A percentile compares a stretch with the other conserved stretches of the same genome.
Evolutionary conservation across 2,329 filamentous ascomycete genomes (phyloP).

Genomic region (Talaromyces sp.): DNA sequence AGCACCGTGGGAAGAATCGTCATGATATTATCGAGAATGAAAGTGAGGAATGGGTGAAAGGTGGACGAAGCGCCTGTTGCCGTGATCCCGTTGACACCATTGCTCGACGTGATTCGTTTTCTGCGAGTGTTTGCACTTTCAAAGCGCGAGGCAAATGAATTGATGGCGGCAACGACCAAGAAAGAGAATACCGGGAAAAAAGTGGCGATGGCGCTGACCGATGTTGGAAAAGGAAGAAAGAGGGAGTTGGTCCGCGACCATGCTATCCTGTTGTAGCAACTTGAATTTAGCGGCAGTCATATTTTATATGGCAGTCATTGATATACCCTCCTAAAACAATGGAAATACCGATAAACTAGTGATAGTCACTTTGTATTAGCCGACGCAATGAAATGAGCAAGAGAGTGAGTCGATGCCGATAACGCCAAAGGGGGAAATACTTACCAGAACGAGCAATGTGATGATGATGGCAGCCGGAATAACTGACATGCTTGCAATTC

Average conservation of each 20-base stretch:
- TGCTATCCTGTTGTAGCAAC: conserved; percentile 17
- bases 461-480: conserved; percentile 5
- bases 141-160: conserved; percentile 9
- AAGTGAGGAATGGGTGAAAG: background rate
- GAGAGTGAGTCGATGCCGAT: background rate
- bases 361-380: background rate
- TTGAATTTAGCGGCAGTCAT: background rate
- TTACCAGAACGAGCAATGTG: conserved; percentile 13
- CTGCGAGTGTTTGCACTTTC: background rate
- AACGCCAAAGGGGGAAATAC: conserved; percentile 61
- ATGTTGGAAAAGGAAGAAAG: conserved; percentile 21
- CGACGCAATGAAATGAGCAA: background rate
- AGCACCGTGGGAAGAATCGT: conserved; percentile 23
- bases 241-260: conserved; percentile 21
- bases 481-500: background rate
- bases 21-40: conserved; percentile 2
- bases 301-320: background rate
- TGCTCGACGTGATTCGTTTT: background rate
- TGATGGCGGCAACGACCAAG: conserved; percentile 6
- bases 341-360: conserved; percentile 8
- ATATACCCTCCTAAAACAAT: conserved; percentile 18
- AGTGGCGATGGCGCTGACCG: conserved; percentile 18
- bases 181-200: conserved; percentile 13
- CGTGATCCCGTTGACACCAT: background rate
- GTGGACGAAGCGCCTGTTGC: background rate